Evolutionary conservation across 345 rosid species (phyloP), one percentile per base, ranked within the genome.

Genomic region (Barbarea vulgaris): DNA sequence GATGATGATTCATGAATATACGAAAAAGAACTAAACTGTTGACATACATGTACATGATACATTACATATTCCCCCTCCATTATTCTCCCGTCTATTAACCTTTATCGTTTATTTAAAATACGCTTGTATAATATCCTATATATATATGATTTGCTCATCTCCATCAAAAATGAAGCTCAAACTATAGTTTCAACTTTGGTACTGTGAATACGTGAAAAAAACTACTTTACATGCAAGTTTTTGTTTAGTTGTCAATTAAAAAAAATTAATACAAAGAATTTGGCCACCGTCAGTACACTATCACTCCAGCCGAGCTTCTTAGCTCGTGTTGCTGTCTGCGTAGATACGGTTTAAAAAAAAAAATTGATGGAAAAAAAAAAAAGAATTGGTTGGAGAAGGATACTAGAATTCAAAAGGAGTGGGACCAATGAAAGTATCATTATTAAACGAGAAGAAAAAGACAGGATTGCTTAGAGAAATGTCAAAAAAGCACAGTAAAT

Each of bases 401-500:
- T 65, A 75, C 62, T 58, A 67, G 18, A 57, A 58, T 67, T 57
- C 24, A 75, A 48, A 39, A 28, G 28, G 61, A 67, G 80, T 77
- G 80, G 80, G 80, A 56, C 80, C 80, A 56, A 70, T 17, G 67
- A 55, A 77, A 70, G 67, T 53, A 64, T 55, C 76, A 79, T 79
- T 75, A 72, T 70, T 75, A 62, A 64, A 63, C 59, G 71, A 51
- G 72, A 82, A 79, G 79, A 63, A 70, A 70, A 64, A 39, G 76
- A 77, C 76, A 77, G 11, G 42, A 77, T 36, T 64, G 71, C n/a
- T 27, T 77, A 44, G 53, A 54, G 60, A 77, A 55, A 70, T 70
- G 60, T 77, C 60, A 62, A 55, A 70, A 77, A 56, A 69, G 47
- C 61, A 64, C 80, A 77, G 70, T 56, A 28, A 52, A 24, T 51